Evolutionary conservation across 2,329 filamentous ascomycete species (phyloP).

Genomic region (Pezizomycotina sp.): DNA sequence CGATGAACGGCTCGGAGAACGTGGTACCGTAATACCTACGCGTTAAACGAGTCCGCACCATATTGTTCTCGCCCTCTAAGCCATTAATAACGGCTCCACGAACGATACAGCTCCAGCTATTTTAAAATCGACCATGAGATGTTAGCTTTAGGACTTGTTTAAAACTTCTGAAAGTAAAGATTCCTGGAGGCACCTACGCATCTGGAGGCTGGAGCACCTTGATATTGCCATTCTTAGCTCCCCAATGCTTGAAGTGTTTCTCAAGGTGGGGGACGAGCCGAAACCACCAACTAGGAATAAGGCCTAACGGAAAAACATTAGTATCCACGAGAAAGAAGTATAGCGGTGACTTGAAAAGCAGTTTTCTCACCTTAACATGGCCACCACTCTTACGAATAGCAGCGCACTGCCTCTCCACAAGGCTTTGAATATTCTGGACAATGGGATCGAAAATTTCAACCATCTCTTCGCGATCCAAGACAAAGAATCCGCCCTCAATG

Average conservation of each 20-base stretch:
- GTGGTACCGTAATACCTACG: constrained; percentile 58
- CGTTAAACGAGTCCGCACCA: constrained; percentile 57
- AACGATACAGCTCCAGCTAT: constrained; percentile 68
- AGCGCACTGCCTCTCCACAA: constrained; percentile 51
- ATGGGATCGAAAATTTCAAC: constrained; percentile 56
- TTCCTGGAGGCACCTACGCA: too few species aligned
- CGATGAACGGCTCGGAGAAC: constrained; percentile 67
- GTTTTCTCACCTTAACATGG: constrained; percentile 33
- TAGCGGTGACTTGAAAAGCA: too few species aligned
- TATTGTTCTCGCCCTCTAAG: constrained; percentile 59
- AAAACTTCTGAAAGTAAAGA: too few species aligned
- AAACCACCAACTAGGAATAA: constrained; percentile 71
- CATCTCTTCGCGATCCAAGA: constrained; percentile 43
- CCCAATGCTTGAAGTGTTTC: too few species aligned
- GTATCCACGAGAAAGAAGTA: not conserved
- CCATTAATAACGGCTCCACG: constrained; percentile 59
- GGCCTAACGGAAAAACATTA: constrained; percentile 33
- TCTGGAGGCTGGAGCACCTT: too few species aligned
- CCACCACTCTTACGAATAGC: constrained; percentile 44
- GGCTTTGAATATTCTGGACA: constrained; percentile 50
- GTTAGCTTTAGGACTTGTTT: too few species aligned
- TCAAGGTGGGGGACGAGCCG: constrained; percentile 59
- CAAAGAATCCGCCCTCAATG: constrained; percentile 60
- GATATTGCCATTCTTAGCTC: too few species aligned
- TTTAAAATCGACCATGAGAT: too few species aligned